Evolutionary conservation across 805 yeast genomes (phyloP).

Genomic region (Debaryomyces tyrocola): DNA sequence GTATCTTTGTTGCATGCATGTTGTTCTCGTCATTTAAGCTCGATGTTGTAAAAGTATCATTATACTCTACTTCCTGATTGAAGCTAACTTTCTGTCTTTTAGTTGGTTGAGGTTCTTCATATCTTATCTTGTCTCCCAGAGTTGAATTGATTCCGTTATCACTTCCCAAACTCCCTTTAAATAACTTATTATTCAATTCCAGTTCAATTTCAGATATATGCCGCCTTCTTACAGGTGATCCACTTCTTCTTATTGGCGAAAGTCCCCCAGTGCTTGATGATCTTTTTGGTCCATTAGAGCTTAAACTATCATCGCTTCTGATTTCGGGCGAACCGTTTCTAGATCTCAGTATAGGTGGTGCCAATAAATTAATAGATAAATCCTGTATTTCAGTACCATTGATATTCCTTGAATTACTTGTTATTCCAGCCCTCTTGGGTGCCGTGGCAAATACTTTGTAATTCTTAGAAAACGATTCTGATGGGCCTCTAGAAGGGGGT

Average conservation of each 20-base stretch:
- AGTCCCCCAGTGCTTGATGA: background rate
- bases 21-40: background rate
- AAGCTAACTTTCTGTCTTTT: conserved; percentile 7
- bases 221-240: conserved; percentile 35
- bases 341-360: background rate
- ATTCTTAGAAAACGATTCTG: conserved; percentile 2
- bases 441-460: conserved; percentile 6
- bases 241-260: conserved; percentile 31
- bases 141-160: conserved; percentile 13
- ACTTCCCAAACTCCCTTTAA: conserved; percentile 18
- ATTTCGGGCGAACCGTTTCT: background rate
- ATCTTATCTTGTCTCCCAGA: background rate
- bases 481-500: conserved; percentile 1
- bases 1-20: background rate
- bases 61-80: conserved; percentile 6
- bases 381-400: background rate
- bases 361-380: background rate
- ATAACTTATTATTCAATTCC: conserved; percentile 15
- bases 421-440: conserved; percentile 1
- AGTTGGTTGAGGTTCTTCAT: background rate
- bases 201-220: conserved; percentile 29
- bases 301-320: background rate
- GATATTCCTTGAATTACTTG: background rate
- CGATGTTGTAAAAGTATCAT: conserved; percentile 1
- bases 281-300: background rate